Conservation (phyloP, 2,329 filamentous ascomycete species). For the Aspergillus pseudoterreus region DNA sequence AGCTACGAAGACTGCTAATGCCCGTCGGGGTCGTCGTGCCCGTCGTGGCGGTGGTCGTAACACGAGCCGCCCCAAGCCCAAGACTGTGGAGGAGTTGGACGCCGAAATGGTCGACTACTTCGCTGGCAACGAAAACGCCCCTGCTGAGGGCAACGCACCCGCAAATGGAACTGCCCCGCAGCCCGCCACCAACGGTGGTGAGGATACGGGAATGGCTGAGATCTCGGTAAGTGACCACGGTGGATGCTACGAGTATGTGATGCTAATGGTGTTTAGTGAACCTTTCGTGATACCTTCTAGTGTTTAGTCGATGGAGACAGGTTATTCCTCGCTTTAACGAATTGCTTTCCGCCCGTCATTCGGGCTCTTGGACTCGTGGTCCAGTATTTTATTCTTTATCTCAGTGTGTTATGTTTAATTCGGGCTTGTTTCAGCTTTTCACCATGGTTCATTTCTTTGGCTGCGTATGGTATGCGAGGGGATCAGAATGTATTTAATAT, state of each 20-base stretch:
- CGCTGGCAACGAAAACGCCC: slow-evolving; percentile 36
- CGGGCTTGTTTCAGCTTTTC: slow-evolving; percentile 7
- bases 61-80: slow-evolving; percentile 66
- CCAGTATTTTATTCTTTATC: neutral
- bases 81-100: slow-evolving; percentile 93
- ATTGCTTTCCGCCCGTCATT: neutral
- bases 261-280: slow-evolving; percentile 14
- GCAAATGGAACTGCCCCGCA: slow-evolving; percentile 47
- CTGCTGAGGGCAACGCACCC: slow-evolving; percentile 42
- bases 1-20: slow-evolving; percentile 62
- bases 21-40: slow-evolving; percentile 42
- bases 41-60: slow-evolving; percentile 56
- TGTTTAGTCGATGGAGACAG: slow-evolving; percentile 3
- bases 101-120: slow-evolving; percentile 99
- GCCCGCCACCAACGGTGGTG: slow-evolving; percentile 47
- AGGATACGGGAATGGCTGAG: slow-evolving; percentile 55
- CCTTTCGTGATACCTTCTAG: slow-evolving; percentile 6
- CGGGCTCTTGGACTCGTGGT: slow-evolving; percentile 1
- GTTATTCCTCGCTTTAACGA: slow-evolving; percentile 6
- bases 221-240: slow-evolving; percentile 45
- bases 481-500: slow-evolving; percentile 18
- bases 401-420: slow-evolving; percentile 4
- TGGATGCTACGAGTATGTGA: neutral
- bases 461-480: slow-evolving; percentile 2
- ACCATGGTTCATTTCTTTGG: slow-evolving; percentile 5